Percentiles rank a stretch among this genome's conserved stretches.
Conservation (phyloP, 192 early-diverging fungal species). For the Chytriomyces hyalinus region DNA sequence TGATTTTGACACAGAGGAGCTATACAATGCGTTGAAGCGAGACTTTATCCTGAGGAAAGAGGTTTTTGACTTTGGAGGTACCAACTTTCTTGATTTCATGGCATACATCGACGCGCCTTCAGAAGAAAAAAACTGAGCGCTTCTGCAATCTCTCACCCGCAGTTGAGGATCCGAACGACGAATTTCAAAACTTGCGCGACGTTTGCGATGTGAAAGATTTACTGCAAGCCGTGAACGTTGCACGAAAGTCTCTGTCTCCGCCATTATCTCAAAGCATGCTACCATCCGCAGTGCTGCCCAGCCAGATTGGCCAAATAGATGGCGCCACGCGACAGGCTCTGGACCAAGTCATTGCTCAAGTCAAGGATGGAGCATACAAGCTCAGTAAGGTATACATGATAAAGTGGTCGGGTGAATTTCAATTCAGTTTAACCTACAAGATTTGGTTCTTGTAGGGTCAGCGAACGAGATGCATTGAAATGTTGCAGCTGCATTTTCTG, state of each 20-base stretch:
- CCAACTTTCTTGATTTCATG: neutral
- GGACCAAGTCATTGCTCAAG: slow-evolving; percentile 45
- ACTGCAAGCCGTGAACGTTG: slow-evolving; percentile 48
- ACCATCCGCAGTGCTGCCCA: neutral
- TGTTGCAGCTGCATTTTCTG: slow-evolving; percentile 67
- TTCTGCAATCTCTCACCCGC: slow-evolving; percentile 25
- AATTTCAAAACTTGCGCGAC: slow-evolving; percentile 85
- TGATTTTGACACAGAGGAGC: slow-evolving; percentile 9
- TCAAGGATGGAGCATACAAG: slow-evolving; percentile 69
- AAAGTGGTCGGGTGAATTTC: neutral
- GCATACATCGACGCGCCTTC: neutral
- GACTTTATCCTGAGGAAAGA: slow-evolving; percentile 32
- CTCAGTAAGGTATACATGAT: slow-evolving; percentile 67
- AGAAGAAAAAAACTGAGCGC: neutral
- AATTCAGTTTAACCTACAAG: slow-evolving; percentile 3
- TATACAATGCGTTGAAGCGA: slow-evolving; percentile 23
- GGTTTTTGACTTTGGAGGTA: slow-evolving; percentile 27
- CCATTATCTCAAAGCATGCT: neutral
- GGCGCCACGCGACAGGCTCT: slow-evolving; percentile 50
- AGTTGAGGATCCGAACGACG: slow-evolving; percentile 94
- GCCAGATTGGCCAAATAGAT: neutral
- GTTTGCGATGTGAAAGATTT: slow-evolving; percentile 77
- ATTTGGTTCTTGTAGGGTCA: slow-evolving; percentile 64
- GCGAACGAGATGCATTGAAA: slow-evolving; percentile 81
- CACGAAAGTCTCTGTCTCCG: slow-evolving; percentile 66